Evolutionary conservation across 768 basidiomycete genomes (phyloP), one percentile per base, ranked within the genome.

Genomic region (Phaeotremella fagi): DNA sequence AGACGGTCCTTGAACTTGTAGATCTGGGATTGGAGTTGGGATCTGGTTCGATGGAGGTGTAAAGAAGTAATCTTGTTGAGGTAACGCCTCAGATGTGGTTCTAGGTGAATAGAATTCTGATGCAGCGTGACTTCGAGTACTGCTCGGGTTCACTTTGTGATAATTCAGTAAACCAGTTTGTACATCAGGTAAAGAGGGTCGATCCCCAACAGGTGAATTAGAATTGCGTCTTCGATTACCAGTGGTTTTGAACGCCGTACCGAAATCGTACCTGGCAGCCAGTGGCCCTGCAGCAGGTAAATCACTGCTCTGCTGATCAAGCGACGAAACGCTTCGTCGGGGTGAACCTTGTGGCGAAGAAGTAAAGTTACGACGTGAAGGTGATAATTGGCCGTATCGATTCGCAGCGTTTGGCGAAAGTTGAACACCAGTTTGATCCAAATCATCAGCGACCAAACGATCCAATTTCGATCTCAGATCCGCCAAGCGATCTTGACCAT

Each of bases 381-480:
- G 45, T 14, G 33, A 45, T 22, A 55, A 26, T 2, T 49, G 36
- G n/a, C 16, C 38, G 31, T 33, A 25, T 36, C 42, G 54, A 37
- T 16, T 25, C 14, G 28, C 48, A 18, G 29, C 33, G 41, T 52
- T 18, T 35, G 59, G 45, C 28, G 61, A 58, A 25, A 66, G 38
- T 24, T 12, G 31, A 16, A 37, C 31, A 7, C 42, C 37, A 7
- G 24, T 23, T 14, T 45, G 52, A 23, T 57, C 55, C 24, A 60
- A 59, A 49, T 77, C 74, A 44, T 75, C 75, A 20, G 70, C 63
- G 15, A 71, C 82, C 49, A 88, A 82, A 57, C 82, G 79, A 73
- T 88, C 85, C 47, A 91, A 77, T 68, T 82, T 83, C 60, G 72
- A 80, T 57, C 81, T 75, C 52, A 92, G 76, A 68, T 86, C 82